These are phyloP conservation scores for Flaveria bidentis DNA, from an alignment of 129 eudicot genomes.

Conservation along the genomic window DNA sequence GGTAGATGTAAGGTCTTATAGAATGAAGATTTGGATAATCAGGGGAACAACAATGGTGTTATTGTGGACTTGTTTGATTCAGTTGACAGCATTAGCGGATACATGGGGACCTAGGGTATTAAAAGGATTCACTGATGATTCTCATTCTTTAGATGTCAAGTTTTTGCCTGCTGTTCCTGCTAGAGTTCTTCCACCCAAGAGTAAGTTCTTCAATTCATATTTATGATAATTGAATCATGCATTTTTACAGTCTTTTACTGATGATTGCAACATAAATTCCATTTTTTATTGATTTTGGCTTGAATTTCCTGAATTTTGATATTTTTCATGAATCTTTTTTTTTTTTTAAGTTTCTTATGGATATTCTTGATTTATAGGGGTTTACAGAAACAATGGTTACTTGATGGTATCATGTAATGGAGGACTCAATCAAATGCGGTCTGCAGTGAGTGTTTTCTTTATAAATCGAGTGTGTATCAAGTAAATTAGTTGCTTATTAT, in stretches of 20 bases:
- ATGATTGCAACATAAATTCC: not conserved
- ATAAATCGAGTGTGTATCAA: too few relatives aligned
- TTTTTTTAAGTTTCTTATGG: too few relatives aligned
- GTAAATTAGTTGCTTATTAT: too few relatives aligned
- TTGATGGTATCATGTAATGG: too few relatives aligned
- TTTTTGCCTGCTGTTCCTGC: slow-evolving; percentile 38
- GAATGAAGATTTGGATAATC: not conserved
- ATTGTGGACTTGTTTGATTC: not conserved
- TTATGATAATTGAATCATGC: not conserved
- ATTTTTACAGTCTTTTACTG: too few relatives aligned
- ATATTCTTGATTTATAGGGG: too few relatives aligned
- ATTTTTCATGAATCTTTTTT: too few relatives aligned
- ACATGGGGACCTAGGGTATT: not conserved
- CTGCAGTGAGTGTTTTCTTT: too few relatives aligned
- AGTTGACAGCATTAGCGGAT: not conserved
- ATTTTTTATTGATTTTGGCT: not conserved
- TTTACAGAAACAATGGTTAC: too few relatives aligned
- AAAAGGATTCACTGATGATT: not conserved
- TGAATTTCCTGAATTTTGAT: not conserved
- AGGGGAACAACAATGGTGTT: not conserved
- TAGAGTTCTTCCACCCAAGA: slow-evolving; percentile 71
- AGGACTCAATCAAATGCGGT: too few relatives aligned
- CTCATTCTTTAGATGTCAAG: slow-evolving; percentile 52
- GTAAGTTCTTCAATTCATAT: slow-evolving; percentile 43
- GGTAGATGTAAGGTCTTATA: not conserved